Conservation (phyloP, 2,329 filamentous ascomycete genomes). For the Didymosphaeria variabile region DNA sequence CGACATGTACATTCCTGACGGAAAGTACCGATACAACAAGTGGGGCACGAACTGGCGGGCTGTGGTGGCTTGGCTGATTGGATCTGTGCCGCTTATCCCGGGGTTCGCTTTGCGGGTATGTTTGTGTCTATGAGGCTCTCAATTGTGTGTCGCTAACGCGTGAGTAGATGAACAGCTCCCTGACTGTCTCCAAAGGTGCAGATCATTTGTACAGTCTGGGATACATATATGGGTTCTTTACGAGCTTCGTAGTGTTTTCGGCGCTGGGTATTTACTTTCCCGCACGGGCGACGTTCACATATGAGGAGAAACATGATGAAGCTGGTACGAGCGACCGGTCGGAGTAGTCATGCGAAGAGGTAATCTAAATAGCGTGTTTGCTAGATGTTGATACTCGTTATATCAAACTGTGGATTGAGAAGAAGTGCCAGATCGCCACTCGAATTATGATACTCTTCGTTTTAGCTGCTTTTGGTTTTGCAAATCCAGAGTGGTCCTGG, state of each 20-base stretch:
- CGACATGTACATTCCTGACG: slow-evolving; percentile 34
- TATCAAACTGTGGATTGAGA: too few species aligned
- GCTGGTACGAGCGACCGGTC: too few species aligned
- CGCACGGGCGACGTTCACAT: not conserved
- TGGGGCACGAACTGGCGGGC: slow-evolving; percentile 35
- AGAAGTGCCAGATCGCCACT: not conserved
- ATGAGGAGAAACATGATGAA: not conserved
- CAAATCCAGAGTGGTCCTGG: not conserved
- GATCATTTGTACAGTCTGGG: slow-evolving; percentile 29
- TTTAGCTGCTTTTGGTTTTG: not conserved
- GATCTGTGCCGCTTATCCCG: slow-evolving; percentile 28
- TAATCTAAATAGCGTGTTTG: too few species aligned
- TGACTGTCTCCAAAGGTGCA: slow-evolving; percentile 18
- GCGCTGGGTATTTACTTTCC: slow-evolving; percentile 8
- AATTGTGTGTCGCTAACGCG: not conserved
- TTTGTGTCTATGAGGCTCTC: not conserved
- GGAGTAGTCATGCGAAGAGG: too few species aligned
- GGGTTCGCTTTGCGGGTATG: slow-evolving; percentile 26
- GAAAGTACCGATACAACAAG: slow-evolving; percentile 33
- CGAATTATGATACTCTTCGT: too few species aligned
- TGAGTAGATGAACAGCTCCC: slow-evolving; percentile 7
- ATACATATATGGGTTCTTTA: slow-evolving; percentile 27
- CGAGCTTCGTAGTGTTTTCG: slow-evolving; percentile 16
- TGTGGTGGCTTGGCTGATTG: slow-evolving; percentile 27
- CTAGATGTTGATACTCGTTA: too few species aligned